Percentiles rank a stretch among this genome's conserved stretches.
These are phyloP conservation scores for Fusarium sterilihyphosum DNA, from an alignment of 2,329 filamentous ascomycete species.

Conservation along the genomic window DNA sequence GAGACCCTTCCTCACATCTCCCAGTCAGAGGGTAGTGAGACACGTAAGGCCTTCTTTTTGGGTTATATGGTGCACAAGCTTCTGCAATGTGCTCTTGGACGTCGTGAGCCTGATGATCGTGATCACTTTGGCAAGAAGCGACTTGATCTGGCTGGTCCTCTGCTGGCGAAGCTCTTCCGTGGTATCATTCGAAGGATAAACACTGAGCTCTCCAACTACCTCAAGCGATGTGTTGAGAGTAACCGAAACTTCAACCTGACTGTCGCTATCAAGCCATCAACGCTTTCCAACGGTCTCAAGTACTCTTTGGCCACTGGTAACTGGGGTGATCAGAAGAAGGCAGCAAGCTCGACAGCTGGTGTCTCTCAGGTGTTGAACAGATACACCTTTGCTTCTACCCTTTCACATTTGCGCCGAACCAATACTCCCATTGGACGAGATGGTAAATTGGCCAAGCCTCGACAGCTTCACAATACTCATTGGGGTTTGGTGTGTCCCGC, in stretches of 20 bases:
- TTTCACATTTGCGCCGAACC: conserved; percentile 95
- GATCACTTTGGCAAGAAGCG: conserved; percentile 99
- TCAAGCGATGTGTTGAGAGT: conserved; percentile 91
- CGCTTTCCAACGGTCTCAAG: conserved; percentile 92
- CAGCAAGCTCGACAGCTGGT: conserved; percentile 91
- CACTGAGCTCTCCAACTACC: conserved; percentile 88
- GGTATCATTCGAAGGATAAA: conserved; percentile 91
- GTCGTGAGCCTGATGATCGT: conserved; percentile 94
- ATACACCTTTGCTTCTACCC: conserved; percentile 95
- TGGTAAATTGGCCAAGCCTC: conserved; percentile 97
- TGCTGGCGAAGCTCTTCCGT: conserved; percentile 96
- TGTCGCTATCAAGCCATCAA: conserved; percentile 89
- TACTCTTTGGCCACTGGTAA: conserved; percentile 98
- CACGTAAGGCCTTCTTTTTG: conserved; percentile 95
- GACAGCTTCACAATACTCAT: conserved; percentile 94
- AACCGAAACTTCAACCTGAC: conserved; percentile 90
- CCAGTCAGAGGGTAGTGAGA: conserved; percentile 93
- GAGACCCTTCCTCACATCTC: conserved; percentile 97
- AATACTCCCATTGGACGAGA: conserved; percentile 97
- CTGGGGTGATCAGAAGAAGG: conserved; percentile 99
- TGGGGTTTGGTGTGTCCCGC: conserved; percentile 98
- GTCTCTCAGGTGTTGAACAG: conserved; percentile 98
- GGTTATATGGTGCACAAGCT: conserved; percentile 99
- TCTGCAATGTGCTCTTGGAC: conserved; percentile 90
- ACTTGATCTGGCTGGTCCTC: conserved; percentile 90